Base-by-base conservation (phyloP, 2,329 filamentous ascomycete genomes). In the Pseudocercospora eumusae region DNA sequence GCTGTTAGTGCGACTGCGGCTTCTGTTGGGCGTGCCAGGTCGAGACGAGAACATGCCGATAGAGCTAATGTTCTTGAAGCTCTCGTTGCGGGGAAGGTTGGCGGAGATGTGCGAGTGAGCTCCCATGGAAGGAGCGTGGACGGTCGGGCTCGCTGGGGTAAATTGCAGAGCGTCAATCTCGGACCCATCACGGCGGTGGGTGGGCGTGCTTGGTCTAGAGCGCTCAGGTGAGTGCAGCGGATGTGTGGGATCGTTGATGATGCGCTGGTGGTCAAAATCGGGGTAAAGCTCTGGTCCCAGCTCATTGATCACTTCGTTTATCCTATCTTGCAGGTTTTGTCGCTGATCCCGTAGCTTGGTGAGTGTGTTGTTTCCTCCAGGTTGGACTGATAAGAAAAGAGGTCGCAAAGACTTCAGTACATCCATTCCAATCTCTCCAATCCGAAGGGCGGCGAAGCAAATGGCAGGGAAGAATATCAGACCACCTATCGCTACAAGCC, bases 351-450 rank as follows among this genome's bases (percentile, higher is more conserved):
- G 87, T 56, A 99, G 84, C 69, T 88, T 89, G 65, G 91, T 85
- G 54, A 99, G 86, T 61, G 89, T 91, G 78, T 93, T 96, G 75
- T 87, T 89, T 1, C 91, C 93, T 4, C 87, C 87, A 1, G 95
- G 95, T 70, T 90, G 89, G 71, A 98, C 83, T 67, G 91, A 95
- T 33, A 97, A 82, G 50, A 96, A 81, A 9, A 99, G 84, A 5
- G 95, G 95, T 9, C 92, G 86, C 15, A 99, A 84, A 0, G 93
- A 98, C 78, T 98, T 99, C 79, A 95, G 81, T 60, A 99, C 97
- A 74, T 99, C 95, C 92, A 99, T 97, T 57, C 93, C 95, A n/a
- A 96, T 89, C 78, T 99, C 95, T 52, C 95, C 95, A 68, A 98
- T 96, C 10, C 95, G 89, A 57, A 99, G 86, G 6, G 95, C 92